Evolutionary conservation across 805 yeast species (phyloP), one percentile per base, ranked within the genome.

Genomic region (Cyberlindnera euphorbiae): DNA sequence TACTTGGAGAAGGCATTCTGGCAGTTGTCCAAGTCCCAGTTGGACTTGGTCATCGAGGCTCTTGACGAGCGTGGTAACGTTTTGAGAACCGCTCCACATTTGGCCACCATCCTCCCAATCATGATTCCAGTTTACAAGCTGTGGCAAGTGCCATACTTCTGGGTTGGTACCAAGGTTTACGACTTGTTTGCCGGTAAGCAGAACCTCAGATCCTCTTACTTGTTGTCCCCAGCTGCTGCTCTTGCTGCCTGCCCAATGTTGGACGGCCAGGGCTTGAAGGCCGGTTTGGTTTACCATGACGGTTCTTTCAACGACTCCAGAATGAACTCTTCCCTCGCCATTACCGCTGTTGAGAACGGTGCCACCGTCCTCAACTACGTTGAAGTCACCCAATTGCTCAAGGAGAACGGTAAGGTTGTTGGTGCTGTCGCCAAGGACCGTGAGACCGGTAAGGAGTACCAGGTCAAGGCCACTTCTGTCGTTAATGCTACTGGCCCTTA

Each of bases 401-500:
- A 89, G 66, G 77, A 79, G 55, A 57, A 67, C 22, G 75, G 75
- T 33, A 75, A 78, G 55, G 65, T 86, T 39, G 68, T 64, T 39
- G 96, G 96, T 57, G 95, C 86, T 33, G 62, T 74, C 42, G 95
- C 88, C 13, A 62, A 61, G 36, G 95, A 89, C 61, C 65, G 64
- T 41, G 85, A 80, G 60, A 75, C 87, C 32, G 82, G 82, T 40
- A 69, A 77, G 49, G 69, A 68, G 44, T 75, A 71, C 52, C 61
- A 64, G 25, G 76, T 88, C 47, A 69, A 67, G 44, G 81, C 95
- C 28, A 85, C 81, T 45, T 71, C 80, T 29, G 79, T 87, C 21
- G 82, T 89, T 30, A 89, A 88, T 57, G 96, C 97, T 24, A 89
- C 97, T 30, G 97, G 97, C 37, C 97, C 97, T 35, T 84, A 79